phyloP scores from a whole-genome alignment of 73 alveolate species.

The Symbiodinium pilosum region DNA sequence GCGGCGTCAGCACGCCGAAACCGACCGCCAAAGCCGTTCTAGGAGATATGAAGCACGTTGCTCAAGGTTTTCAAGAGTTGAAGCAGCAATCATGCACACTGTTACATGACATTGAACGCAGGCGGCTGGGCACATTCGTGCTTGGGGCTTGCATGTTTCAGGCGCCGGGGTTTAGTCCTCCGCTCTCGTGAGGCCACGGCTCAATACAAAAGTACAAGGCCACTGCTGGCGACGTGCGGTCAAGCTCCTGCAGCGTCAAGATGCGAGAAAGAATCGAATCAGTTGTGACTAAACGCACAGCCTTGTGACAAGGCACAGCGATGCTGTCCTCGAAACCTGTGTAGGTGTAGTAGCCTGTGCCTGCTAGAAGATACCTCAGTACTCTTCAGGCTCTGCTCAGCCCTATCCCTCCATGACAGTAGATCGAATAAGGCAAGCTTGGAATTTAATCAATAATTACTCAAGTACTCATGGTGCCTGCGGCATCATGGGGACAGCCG shows the following conservation, averaged over 20 bases:
- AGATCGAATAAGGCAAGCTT: no score
- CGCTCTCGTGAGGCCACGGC: background rate
- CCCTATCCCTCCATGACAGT: no score
- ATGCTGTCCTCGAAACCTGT: background rate
- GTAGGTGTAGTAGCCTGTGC: conserved; percentile 32
- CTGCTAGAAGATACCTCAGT: conserved; percentile 29
- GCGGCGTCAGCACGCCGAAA: conserved; percentile 71
- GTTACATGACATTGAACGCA: background rate
- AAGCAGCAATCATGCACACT: background rate
- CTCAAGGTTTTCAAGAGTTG: no score
- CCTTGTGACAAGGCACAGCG: no score
- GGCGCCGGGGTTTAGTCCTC: background rate
- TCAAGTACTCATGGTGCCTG: background rate
- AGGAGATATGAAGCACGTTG: background rate
- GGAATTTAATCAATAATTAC: no score
- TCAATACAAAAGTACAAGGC: background rate
- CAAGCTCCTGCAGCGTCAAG: background rate
- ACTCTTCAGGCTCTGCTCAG: background rate
- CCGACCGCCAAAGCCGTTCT: conserved; percentile 65
- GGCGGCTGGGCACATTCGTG: background rate
- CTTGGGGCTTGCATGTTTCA: background rate
- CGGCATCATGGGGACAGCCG: background rate
- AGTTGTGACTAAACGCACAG: no score
- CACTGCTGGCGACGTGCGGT: background rate
- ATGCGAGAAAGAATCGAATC: no score